phyloP scores from a whole-genome alignment of 257 asterid species.

The Primulina huaijiensis region DNA sequence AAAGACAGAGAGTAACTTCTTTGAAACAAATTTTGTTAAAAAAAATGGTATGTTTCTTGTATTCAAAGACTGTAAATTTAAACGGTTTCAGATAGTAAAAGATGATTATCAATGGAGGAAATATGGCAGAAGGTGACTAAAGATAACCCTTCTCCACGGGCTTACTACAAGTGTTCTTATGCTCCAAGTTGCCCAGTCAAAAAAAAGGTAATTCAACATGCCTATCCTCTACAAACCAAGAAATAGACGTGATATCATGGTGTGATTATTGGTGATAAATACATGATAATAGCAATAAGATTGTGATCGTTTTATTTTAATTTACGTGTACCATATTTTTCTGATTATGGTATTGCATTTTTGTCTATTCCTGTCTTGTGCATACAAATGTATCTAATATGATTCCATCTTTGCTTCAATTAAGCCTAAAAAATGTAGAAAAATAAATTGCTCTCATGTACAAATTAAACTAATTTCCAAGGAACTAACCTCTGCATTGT shows the following conservation, averaged over 20 bases:
- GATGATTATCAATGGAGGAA: constrained; percentile 98
- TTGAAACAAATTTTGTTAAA: too few species aligned
- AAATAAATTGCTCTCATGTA: background rate
- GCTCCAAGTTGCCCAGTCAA: constrained; percentile 92
- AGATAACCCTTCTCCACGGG: constrained; percentile 92
- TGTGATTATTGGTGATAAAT: background rate
- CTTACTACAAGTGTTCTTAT: constrained; percentile 89
- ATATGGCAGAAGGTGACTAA: constrained; percentile 90
- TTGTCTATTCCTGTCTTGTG: too few species aligned
- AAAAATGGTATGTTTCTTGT: background rate
- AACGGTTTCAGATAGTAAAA: constrained; percentile 51
- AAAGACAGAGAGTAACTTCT: too few species aligned
- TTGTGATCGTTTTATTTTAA: too few species aligned
- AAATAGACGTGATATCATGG: background rate
- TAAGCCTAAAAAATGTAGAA: too few species aligned
- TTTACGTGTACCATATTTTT: too few species aligned
- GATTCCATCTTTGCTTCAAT: too few species aligned
- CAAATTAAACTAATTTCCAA: background rate
- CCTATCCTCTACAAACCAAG: background rate
- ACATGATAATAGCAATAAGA: too few species aligned
- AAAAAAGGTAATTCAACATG: constrained; percentile 56
- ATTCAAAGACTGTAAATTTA: background rate
- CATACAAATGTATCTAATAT: too few species aligned
- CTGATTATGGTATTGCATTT: too few species aligned
- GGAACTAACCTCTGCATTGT: background rate